Evolutionary conservation across 768 basidiomycete genomes (phyloP).

Genomic region (Cystofilobasidium capitatum): DNA sequence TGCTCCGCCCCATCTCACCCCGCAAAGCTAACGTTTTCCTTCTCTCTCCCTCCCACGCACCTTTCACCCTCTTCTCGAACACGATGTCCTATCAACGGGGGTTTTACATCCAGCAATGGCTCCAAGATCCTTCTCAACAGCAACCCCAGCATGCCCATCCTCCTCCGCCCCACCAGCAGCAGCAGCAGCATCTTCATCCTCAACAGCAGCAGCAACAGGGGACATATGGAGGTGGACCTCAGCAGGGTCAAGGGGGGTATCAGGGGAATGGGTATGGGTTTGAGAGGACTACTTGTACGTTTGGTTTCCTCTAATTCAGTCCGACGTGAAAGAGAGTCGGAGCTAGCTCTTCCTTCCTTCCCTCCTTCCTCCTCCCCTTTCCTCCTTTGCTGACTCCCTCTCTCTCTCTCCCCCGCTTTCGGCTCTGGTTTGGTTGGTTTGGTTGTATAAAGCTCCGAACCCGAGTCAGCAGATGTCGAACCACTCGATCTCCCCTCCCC

Average conservation of each 20-base stretch:
- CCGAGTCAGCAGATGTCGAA: background rate
- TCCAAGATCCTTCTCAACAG: constrained; percentile 3
- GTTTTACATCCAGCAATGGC: constrained; percentile 21
- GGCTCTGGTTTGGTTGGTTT: too few relatives aligned
- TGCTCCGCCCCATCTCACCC: background rate
- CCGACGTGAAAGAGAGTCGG: background rate
- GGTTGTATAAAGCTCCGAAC: background rate
- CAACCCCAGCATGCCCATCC: constrained; percentile 5
- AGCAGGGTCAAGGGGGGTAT: background rate
- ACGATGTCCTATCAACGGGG: background rate
- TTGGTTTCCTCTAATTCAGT: too few relatives aligned
- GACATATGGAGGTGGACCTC: background rate
- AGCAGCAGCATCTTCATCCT: constrained; percentile 12
- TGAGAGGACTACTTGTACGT: constrained; percentile 11
- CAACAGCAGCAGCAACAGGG: background rate
- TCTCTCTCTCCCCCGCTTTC: constrained; percentile 22
- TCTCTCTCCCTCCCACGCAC: background rate
- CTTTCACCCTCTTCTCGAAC: background rate
- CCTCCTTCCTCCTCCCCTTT: constrained; percentile 5
- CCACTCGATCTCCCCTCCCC: background rate
- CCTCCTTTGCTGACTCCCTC: constrained; percentile 15
- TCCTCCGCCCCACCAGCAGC: constrained; percentile 3
- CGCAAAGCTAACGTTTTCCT: background rate
- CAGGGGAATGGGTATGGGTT: background rate
- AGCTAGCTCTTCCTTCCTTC: background rate